Evolutionary conservation across 352 stramenopile genomes (phyloP), one percentile per base, ranked within the genome.

Genomic region (Pythium dissotocum): DNA sequence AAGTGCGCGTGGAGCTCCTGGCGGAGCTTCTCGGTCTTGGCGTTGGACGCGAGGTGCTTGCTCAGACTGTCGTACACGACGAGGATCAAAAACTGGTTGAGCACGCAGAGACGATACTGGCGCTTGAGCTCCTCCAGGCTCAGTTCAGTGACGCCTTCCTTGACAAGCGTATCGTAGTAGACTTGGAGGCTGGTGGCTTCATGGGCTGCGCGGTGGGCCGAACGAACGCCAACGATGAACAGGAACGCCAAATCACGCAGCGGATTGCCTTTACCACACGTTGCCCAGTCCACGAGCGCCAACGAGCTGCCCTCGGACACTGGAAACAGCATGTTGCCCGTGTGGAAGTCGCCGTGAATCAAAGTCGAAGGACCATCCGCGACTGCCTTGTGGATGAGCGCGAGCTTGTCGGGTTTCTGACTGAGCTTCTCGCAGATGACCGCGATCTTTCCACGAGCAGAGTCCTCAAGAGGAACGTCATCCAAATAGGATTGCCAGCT

Each of bases 61-160:
- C 78, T 94, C 51, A 93, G 76, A 46, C 68, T 79, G 71, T 94
- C 85, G 73, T 87, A 93, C 33, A 91, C 84, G 26, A 87, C 87
- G 52, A 94, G 79, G 61, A 92, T 94, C 33, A 91, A 56, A 52
- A 94, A 92, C 66, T 94, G 87, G 64, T 94, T 94, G 13, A 94
- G 71, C 48, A 90, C 75, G 58, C 83, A 92, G 21, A 84, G 12
- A 18, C 78, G 80, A 61, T 94, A 94, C 42, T 85, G 72, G 18
- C 28, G 67, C 67, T 61, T 71, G 67, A 87, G 78, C 28, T 90
- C 77, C 0, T 79, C 71, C 12, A 85, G 58, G 6, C 74, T 67
- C 26, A 87, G 38, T 0, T 66, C 33, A 9, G 53, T 40, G 26
- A 75, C 59, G 26, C 61, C 61, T 46, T 78, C 72, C 10, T 55